Base-by-base conservation (phyloP, 1,284 basidiomycete species). In the Ganoderma sinense region DNA sequence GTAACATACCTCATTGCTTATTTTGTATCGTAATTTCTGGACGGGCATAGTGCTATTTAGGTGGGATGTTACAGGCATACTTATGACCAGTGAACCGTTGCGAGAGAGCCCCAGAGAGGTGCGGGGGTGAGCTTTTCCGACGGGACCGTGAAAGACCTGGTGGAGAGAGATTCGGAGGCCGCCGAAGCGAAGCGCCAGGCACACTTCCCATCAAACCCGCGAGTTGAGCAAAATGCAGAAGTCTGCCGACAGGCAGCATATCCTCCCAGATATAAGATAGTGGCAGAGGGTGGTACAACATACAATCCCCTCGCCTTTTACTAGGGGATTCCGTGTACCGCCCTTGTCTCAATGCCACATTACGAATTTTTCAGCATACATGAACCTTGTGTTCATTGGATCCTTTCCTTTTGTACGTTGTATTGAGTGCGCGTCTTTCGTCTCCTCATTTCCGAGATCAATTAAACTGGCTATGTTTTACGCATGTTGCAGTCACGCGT, bases 271-370 rank as follows among this genome's bases (percentile, higher is more conserved):
- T 4, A 4, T 14, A 4, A 0, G 4, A 0, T 26, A 26, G 86
- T 83, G 84, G 82, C 82, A 84, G 86, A 81, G 84, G 84, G 81
- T 79, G 80, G 79, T 80, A 82, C 86, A 88, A 88, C 66, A 82
- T 78, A 87, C 84, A 86, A 87, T 84, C 84, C 86, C 87, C 86
- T 88, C 87, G 86, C 87, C 87, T 88, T 88, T 88, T 88, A 88
- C 87, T 88, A 88, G 87, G 86, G 86, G 84, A 84, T 87, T 87
- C 87, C 84, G 87, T 88, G 87, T 85, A 79, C 78, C 81, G 78
- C 80, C 83, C 81, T 83, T 80, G 79, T 71, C 72, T 71, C 40
- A 82, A 86, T 82, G 82, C 80, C 83, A 81, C 84, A 61, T 78
- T 78, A 78, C 77, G 82, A 88, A 88, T 88, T 86, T 88, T 88